Conservation (phyloP, 495 filamentous ascomycete genomes). For the Penicillium fimorum region DNA sequence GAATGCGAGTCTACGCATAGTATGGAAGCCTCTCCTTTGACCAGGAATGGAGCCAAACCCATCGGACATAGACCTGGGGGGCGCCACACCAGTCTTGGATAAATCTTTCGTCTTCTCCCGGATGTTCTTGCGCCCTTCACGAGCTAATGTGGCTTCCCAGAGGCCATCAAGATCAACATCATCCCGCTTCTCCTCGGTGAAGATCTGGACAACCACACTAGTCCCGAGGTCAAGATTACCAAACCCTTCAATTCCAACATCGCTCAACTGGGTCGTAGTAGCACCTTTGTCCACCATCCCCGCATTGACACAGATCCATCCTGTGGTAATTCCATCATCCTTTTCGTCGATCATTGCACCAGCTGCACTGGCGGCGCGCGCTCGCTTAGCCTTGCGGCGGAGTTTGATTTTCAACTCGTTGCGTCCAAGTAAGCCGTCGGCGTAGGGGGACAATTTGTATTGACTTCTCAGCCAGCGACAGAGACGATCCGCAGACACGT, state of each 20-base stretch:
- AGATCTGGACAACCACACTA: slow-evolving; percentile 83
- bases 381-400: slow-evolving; percentile 72
- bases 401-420: slow-evolving; percentile 89
- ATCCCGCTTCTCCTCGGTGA: slow-evolving; percentile 79
- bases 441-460: slow-evolving; percentile 67
- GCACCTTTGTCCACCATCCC: slow-evolving; percentile 61
- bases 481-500: slow-evolving; percentile 85
- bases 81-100: slow-evolving; percentile 16
- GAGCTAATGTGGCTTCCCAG: slow-evolving; percentile 60
- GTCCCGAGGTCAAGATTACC: slow-evolving; percentile 55
- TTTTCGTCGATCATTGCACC: slow-evolving; percentile 48
- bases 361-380: slow-evolving; percentile 65
- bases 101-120: slow-evolving; percentile 15
- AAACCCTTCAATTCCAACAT: slow-evolving; percentile 65
- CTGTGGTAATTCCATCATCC: slow-evolving; percentile 83
- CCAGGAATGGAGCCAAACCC: slow-evolving; percentile 15
- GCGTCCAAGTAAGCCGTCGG: slow-evolving; percentile 84
- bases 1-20: slow-evolving; percentile 18
- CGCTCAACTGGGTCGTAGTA: slow-evolving; percentile 36
- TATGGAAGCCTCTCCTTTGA: slow-evolving; percentile 25
- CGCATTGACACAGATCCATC: slow-evolving; percentile 94
- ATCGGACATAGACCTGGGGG: slow-evolving; percentile 22
- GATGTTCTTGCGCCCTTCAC: slow-evolving; percentile 36
- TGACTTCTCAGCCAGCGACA: slow-evolving; percentile 79
- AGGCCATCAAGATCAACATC: slow-evolving; percentile 81